phyloP scores from a whole-genome alignment of 208 protist species.

The Strigomonas culicis region DNA sequence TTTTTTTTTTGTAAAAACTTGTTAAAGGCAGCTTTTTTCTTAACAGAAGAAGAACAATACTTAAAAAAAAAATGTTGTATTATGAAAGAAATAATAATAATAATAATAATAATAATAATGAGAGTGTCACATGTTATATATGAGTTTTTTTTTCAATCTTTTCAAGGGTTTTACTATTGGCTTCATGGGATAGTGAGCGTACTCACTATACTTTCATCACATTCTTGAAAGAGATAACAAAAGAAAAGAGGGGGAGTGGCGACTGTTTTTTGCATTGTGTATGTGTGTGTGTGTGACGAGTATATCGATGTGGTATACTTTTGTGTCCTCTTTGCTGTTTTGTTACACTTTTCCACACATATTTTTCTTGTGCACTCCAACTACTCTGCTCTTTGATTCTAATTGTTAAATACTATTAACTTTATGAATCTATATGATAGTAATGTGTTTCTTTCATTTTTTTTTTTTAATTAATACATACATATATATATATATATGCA shows the following conservation, averaged over 20 bases:
- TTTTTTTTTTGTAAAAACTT: too few species aligned
- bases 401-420: neutral
- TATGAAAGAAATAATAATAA: neutral
- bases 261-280: too few species aligned
- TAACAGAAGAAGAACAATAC: neutral
- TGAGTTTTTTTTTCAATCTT: neutral
- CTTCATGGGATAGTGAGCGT: too few species aligned
- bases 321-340: neutral
- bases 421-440: neutral
- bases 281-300: too few species aligned
- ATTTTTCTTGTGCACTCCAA: slow-evolving; percentile 10
- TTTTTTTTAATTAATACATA: slow-evolving; percentile 8
- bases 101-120: neutral
- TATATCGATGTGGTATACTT: too few species aligned
- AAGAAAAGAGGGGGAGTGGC: too few species aligned
- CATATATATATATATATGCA: slow-evolving; percentile 18
- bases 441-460: slow-evolving; percentile 11
- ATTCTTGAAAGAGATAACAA: too few species aligned
- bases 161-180: slow-evolving; percentile 5
- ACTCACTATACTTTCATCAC: too few species aligned
- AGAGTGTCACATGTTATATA: too few species aligned
- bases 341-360: neutral
- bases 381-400: neutral
- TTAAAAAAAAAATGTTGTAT: neutral
- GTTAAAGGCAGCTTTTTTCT: too few species aligned